These are phyloP conservation scores for Caryopteris hybrid DNA, from an alignment of 305 asterid species.

Conservation along the genomic window DNA sequence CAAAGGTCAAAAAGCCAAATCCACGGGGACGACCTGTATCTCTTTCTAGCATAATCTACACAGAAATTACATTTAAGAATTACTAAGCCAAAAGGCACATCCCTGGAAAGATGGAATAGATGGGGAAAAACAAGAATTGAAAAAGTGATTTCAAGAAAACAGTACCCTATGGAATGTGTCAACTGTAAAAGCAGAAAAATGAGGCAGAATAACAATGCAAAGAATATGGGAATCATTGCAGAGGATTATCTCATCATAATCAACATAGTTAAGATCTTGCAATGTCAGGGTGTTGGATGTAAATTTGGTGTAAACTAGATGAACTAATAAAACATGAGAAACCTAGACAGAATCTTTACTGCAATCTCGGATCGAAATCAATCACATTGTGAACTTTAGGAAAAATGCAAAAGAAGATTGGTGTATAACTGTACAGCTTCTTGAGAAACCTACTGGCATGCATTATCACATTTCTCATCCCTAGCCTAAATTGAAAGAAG, in stretches of 20 bases:
- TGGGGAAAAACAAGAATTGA: neutral
- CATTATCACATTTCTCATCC: neutral
- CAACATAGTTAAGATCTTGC: too few species aligned
- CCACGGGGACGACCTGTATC: constrained; percentile 98
- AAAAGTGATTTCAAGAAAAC: neutral
- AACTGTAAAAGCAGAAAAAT: neutral
- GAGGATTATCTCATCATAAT: too few species aligned
- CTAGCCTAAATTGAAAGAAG: neutral
- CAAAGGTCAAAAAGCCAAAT: constrained; percentile 89
- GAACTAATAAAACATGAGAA: too few species aligned
- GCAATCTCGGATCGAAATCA: too few species aligned
- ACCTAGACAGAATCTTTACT: too few species aligned
- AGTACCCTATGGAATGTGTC: too few species aligned
- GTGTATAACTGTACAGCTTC: neutral
- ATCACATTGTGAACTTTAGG: neutral
- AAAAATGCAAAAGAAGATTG: neutral
- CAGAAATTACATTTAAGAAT: constrained; percentile 16
- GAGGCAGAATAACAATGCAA: too few species aligned
- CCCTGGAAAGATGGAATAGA: neutral
- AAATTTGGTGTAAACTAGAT: too few species aligned
- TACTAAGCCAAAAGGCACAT: neutral
- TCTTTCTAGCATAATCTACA: constrained; percentile 86
- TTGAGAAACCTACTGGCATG: neutral
- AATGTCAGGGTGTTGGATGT: too few species aligned
- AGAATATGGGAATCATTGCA: too few species aligned